Evolutionary conservation across 345 rosid species (phyloP).

Genomic region (Clausena lansium): DNA sequence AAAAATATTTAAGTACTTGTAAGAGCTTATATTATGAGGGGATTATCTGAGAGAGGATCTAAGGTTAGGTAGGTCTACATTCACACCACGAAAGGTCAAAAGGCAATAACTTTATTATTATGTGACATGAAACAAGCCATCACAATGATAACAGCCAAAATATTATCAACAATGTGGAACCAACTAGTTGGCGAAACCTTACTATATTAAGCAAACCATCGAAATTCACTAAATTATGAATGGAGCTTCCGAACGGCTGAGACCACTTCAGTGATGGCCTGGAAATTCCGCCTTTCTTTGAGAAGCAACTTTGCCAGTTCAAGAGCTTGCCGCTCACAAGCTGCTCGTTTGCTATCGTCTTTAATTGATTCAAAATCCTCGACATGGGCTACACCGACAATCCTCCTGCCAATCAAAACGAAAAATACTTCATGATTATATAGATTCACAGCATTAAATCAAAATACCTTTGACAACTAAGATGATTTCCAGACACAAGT

Average conservation of each 20-base stretch:
- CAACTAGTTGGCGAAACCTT: not conserved
- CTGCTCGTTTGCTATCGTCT: constrained; percentile 56
- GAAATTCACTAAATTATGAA: not conserved
- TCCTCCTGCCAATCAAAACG: constrained; percentile 52
- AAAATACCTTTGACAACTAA: too few species aligned
- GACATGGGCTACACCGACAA: constrained; percentile 94
- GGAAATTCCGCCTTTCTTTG: constrained; percentile 74
- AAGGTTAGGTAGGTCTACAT: too few species aligned
- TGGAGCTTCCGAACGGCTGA: constrained; percentile 41
- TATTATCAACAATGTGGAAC: not conserved
- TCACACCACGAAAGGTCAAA: not conserved
- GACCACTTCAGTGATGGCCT: constrained; percentile 63
- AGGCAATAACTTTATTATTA: not conserved
- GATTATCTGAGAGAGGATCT: too few species aligned
- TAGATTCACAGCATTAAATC: not conserved
- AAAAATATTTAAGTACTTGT: too few species aligned
- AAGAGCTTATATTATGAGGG: too few species aligned
- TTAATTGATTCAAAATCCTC: constrained; percentile 91
- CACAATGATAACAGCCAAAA: not conserved
- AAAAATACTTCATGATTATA: not conserved
- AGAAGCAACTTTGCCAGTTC: constrained; percentile 66
- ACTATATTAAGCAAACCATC: not conserved
- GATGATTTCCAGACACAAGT: too few species aligned
- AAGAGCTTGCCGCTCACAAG: constrained; percentile 73
- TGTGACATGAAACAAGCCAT: not conserved